These are phyloP conservation scores for Sclerotinia trifoliorum DNA, from an alignment of 2,329 filamentous ascomycete genomes.

Conservation along the genomic window DNA sequence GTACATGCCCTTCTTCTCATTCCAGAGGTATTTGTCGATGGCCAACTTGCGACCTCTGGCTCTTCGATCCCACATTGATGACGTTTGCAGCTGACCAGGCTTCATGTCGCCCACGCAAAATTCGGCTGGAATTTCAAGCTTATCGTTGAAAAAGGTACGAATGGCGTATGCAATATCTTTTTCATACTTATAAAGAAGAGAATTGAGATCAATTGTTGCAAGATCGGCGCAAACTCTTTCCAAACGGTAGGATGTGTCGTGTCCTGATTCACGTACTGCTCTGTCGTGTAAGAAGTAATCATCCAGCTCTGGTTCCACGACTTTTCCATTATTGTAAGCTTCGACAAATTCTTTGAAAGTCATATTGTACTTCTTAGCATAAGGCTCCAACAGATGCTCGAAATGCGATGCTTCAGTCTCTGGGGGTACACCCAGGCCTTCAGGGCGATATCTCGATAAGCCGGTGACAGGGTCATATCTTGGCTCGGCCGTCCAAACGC, in stretches of 20 bases:
- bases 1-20: constrained; percentile 89
- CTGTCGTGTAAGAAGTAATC: constrained; percentile 96
- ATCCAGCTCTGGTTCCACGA: constrained; percentile 85
- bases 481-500: constrained; percentile 42
- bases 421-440: constrained; percentile 53
- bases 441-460: constrained; percentile 52
- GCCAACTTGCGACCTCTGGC: constrained; percentile 78
- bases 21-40: constrained; percentile 94
- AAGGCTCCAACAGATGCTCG: constrained; percentile 44
- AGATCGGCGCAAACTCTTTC: constrained; percentile 85
- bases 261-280: constrained; percentile 91
- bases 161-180: constrained; percentile 87
- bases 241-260: constrained; percentile 92
- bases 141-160: constrained; percentile 78
- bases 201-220: constrained; percentile 93
- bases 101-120: constrained; percentile 70
- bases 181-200: constrained; percentile 94
- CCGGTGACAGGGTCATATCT: constrained; percentile 51
- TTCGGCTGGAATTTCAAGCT: constrained; percentile 75
- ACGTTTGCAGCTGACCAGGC: constrained; percentile 73
- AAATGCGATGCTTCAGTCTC: constrained; percentile 58
- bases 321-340: constrained; percentile 76
- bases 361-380: constrained; percentile 64
- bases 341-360: constrained; percentile 79
- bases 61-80: constrained; percentile 85